Evolutionary conservation across 2,329 filamentous ascomycete genomes (phyloP).

Genomic region (Ascochyta clinopodiicola): DNA sequence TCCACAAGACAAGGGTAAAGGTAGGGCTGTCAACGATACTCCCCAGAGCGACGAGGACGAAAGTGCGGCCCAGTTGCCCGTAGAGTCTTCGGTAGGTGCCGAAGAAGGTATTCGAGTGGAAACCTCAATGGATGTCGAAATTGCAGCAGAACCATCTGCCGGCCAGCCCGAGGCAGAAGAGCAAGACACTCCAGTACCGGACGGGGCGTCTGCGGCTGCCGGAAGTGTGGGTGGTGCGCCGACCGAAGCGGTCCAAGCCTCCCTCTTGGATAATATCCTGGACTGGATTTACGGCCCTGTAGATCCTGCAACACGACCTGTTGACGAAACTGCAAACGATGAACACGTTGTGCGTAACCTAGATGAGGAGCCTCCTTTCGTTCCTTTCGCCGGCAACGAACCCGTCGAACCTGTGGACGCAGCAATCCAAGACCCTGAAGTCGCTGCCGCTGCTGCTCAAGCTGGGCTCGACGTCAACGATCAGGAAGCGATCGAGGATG

Average conservation of each 20-base stretch:
- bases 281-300: slow-evolving; percentile 60
- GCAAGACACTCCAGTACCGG: neutral
- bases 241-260: slow-evolving; percentile 21
- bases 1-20: slow-evolving; percentile 39
- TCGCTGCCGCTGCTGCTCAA: slow-evolving; percentile 68
- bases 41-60: neutral
- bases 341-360: slow-evolving; percentile 67
- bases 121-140: slow-evolving; percentile 2
- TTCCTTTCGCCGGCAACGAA: slow-evolving; percentile 57
- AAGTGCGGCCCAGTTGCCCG: neutral
- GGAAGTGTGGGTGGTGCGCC: slow-evolving; percentile 8
- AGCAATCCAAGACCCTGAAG: slow-evolving; percentile 60
- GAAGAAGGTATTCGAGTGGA: slow-evolving; percentile 3
- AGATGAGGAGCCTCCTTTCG: slow-evolving; percentile 66
- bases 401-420: slow-evolving; percentile 33
- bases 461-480: slow-evolving; percentile 73
- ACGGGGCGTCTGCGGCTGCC: slow-evolving; percentile 3
- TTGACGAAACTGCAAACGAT: slow-evolving; percentile 54
- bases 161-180: slow-evolving; percentile 5
- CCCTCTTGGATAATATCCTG: slow-evolving; percentile 41
- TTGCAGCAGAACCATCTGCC: neutral
- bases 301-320: slow-evolving; percentile 33
- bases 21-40: slow-evolving; percentile 18
- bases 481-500: slow-evolving; percentile 76
- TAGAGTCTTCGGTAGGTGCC: neutral